phyloP scores from a whole-genome alignment of 257 asterid genomes.

The Ophiorrhiza pumila region DNA sequence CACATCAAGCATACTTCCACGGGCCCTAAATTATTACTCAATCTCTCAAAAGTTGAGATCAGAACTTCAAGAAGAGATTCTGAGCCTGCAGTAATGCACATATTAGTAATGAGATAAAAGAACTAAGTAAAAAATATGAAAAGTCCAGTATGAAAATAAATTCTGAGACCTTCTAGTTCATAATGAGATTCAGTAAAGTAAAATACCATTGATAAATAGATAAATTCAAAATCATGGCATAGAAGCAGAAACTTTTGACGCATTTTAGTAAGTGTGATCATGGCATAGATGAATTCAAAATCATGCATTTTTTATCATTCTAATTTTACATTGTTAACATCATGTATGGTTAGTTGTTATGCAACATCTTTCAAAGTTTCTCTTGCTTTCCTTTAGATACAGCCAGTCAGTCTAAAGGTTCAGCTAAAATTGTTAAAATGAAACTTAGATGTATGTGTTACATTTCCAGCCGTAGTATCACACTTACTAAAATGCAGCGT shows the following conservation, averaged over 20 bases:
- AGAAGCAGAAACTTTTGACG: not conserved
- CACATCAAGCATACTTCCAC: slow-evolving; percentile 43
- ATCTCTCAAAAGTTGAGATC: slow-evolving; percentile 51
- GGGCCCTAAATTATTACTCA: slow-evolving; percentile 55
- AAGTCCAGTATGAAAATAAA: slow-evolving; percentile 6
- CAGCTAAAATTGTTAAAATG: too few species aligned
- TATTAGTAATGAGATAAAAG: slow-evolving; percentile 1
- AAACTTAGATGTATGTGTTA: too few species aligned
- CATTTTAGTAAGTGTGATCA: too few species aligned
- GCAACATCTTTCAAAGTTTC: too few species aligned
- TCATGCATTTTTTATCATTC: too few species aligned
- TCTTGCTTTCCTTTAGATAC: too few species aligned
- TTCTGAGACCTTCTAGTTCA: not conserved
- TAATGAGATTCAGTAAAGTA: not conserved
- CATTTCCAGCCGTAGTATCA: not conserved
- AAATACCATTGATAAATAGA: not conserved
- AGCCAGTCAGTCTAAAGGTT: too few species aligned
- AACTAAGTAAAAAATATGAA: not conserved
- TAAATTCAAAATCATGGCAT: not conserved
- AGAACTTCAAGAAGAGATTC: slow-evolving; percentile 61
- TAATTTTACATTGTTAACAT: too few species aligned
- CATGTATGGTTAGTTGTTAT: too few species aligned
- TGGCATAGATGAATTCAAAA: too few species aligned
- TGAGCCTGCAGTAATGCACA: slow-evolving; percentile 41
- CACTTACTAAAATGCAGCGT: not conserved